These are phyloP conservation scores for Botryotinia calthae DNA, from an alignment of 2,329 filamentous ascomycete species.

Conservation along the genomic window DNA sequence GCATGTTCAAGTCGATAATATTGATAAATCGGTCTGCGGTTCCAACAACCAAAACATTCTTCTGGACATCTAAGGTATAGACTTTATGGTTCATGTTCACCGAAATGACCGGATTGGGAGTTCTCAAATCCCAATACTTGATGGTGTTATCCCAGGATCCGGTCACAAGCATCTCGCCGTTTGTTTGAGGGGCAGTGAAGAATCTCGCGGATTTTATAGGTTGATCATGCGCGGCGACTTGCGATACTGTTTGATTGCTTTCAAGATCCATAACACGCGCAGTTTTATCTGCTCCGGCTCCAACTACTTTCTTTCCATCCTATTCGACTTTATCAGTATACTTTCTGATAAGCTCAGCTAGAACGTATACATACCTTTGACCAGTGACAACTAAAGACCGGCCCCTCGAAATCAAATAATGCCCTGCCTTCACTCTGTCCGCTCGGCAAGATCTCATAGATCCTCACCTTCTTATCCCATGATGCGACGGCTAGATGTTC, in stretches of 20 bases:
- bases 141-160: constrained; percentile 90
- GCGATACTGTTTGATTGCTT: constrained; percentile 57
- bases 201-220: constrained; percentile 77
- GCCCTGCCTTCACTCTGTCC: constrained; percentile 83
- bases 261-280: constrained; percentile 83
- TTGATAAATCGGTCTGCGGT: constrained; percentile 97
- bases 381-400: constrained; percentile 83
- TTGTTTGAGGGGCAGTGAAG: constrained; percentile 62
- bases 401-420: constrained; percentile 79
- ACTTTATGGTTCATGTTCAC: constrained; percentile 72
- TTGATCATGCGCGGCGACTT: constrained; percentile 82
- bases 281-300: constrained; percentile 86
- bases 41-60: constrained; percentile 84
- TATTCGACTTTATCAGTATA: constrained; percentile 41
- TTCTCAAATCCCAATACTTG: constrained; percentile 83
- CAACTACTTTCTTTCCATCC: constrained; percentile 88
- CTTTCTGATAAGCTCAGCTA: constrained; percentile 12
- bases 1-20: constrained; percentile 85
- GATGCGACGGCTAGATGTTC: constrained; percentile 88
- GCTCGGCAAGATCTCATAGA: constrained; percentile 82
- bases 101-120: constrained; percentile 61
- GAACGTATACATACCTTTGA: constrained; percentile 65
- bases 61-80: constrained; percentile 88
- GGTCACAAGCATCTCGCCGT: constrained; percentile 80
- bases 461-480: constrained; percentile 97